A percentile compares a stretch with the other conserved stretches of the same genome.
These are phyloP conservation scores for Fraxinus sp. DNA, from an alignment of 305 asterid genomes.

Conservation along the genomic window DNA sequence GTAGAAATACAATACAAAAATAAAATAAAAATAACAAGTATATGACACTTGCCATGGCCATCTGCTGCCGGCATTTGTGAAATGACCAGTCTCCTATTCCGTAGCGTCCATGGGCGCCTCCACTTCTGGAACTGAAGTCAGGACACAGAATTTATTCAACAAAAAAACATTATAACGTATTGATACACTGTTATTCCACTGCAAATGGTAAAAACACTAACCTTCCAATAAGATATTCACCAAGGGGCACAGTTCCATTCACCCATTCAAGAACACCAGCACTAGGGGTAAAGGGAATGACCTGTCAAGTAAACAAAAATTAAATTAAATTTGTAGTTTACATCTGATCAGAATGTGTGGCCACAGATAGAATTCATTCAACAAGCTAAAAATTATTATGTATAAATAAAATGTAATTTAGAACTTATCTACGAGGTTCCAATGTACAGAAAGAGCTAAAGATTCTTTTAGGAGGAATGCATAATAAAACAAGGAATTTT, in stretches of 20 bases:
- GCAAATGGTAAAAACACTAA: slow-evolving; percentile 36
- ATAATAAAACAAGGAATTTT: neutral
- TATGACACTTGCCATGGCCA: slow-evolving; percentile 57
- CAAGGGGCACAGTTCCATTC: slow-evolving; percentile 92
- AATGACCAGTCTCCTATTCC: slow-evolving; percentile 91
- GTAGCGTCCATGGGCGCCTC: slow-evolving; percentile 98
- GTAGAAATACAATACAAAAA: slow-evolving; percentile 15
- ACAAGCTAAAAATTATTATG: slow-evolving; percentile 10
- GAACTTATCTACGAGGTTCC: neutral
- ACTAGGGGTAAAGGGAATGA: slow-evolving; percentile 96
- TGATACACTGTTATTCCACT: slow-evolving; percentile 19
- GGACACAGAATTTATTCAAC: slow-evolving; percentile 28
- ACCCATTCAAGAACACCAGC: slow-evolving; percentile 99
- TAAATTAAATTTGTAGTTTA: neutral
- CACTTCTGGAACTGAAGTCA: slow-evolving; percentile 69
- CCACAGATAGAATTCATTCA: slow-evolving; percentile 17
- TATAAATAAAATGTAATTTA: slow-evolving; percentile 14
- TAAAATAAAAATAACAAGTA: slow-evolving; percentile 1
- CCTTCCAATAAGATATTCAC: slow-evolving; percentile 95
- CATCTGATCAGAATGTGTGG: slow-evolving; percentile 6
- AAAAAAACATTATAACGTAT: slow-evolving; percentile 5
- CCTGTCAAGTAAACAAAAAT: slow-evolving; percentile 50
- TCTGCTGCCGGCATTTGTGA: slow-evolving; percentile 84
- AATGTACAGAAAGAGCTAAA: neutral
- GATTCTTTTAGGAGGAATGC: neutral